phyloP scores from a whole-genome alignment of 306 rosid genomes.

The Oemleria cerasiformis region DNA sequence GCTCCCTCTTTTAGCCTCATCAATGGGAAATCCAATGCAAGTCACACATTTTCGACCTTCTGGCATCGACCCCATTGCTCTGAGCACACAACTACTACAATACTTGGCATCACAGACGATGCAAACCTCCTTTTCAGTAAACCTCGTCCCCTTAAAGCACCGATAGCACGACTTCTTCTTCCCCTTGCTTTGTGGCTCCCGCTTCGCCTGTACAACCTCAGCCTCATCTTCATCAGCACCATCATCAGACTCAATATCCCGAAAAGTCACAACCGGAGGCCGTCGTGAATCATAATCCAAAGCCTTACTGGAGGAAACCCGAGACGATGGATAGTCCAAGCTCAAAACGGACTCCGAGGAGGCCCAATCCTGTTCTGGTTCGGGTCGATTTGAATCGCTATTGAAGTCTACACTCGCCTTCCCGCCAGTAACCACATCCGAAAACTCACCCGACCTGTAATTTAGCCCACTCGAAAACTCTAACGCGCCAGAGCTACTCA shows the following conservation, averaged over 20 bases:
- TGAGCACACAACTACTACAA: slow-evolving; percentile 81
- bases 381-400: slow-evolving; percentile 47
- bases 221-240: slow-evolving; percentile 56
- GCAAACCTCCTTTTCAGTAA: slow-evolving; percentile 88
- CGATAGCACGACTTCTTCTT: slow-evolving; percentile 82
- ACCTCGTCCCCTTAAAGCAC: slow-evolving; percentile 79
- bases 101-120: slow-evolving; percentile 93
- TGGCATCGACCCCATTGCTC: slow-evolving; percentile 99
- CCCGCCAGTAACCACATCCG: slow-evolving; percentile 51
- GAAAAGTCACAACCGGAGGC: slow-evolving; percentile 53
- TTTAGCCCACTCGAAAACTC: slow-evolving; percentile 60
- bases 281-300: slow-evolving; percentile 52
- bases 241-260: slow-evolving; percentile 58
- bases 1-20: slow-evolving; percentile 66
- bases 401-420: slow-evolving; percentile 66
- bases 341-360: slow-evolving; percentile 77
- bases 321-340: slow-evolving; percentile 74
- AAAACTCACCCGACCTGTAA: slow-evolving; percentile 61
- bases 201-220: slow-evolving; percentile 42
- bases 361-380: slow-evolving; percentile 54
- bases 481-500: slow-evolving; percentile 81
- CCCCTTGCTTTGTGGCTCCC: slow-evolving; percentile 57
- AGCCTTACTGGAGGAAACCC: slow-evolving; percentile 72
- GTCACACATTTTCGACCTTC: slow-evolving; percentile 95
- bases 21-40: slow-evolving; percentile 79